Conservation (phyloP, 805 yeast genomes). For the Candida wancherniae region DNA sequence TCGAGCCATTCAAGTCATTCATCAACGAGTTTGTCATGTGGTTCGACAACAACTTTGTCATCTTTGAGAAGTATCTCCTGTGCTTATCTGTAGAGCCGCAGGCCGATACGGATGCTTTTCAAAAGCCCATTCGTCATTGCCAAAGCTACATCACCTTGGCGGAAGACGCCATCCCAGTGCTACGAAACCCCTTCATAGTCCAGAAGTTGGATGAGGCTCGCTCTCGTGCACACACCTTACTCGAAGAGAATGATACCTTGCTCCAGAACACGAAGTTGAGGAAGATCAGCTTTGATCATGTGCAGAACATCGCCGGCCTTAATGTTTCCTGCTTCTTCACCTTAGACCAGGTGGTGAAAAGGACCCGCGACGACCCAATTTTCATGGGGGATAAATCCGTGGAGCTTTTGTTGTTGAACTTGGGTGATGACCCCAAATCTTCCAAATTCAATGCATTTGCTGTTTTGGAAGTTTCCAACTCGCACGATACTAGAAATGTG, state of each 20-base stretch:
- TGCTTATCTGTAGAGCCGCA: conserved; percentile 14
- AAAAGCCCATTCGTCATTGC: conserved; percentile 31
- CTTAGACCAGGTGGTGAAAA: conserved; percentile 30
- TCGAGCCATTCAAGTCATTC: conserved; percentile 29
- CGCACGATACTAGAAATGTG: conserved; percentile 23
- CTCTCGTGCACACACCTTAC: conserved; percentile 14
- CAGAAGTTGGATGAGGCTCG: conserved; percentile 23
- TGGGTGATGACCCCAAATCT: conserved; percentile 12
- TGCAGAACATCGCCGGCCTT: conserved; percentile 25
- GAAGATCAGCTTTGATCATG: conserved; percentile 32
- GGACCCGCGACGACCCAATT: conserved; percentile 24
- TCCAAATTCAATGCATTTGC: conserved; percentile 33
- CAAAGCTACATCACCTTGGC: conserved; percentile 27
- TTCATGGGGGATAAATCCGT: conserved; percentile 16
- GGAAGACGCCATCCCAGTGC: conserved; percentile 14
- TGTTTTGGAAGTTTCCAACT: conserved; percentile 21
- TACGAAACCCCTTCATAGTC: conserved; percentile 38
- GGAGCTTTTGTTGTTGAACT: conserved; percentile 34
- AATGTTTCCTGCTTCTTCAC: conserved; percentile 37
- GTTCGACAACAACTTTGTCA: conserved; percentile 31
- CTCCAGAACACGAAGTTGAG: conserved; percentile 20
- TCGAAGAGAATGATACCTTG: conserved; percentile 14
- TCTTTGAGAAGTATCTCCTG: conserved; percentile 30
- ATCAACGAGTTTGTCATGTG: conserved; percentile 37
- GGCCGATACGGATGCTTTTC: conserved; percentile 18